Evolutionary conservation across 805 yeast species (phyloP).

Genomic region (Wickerhamiella cacticola): DNA sequence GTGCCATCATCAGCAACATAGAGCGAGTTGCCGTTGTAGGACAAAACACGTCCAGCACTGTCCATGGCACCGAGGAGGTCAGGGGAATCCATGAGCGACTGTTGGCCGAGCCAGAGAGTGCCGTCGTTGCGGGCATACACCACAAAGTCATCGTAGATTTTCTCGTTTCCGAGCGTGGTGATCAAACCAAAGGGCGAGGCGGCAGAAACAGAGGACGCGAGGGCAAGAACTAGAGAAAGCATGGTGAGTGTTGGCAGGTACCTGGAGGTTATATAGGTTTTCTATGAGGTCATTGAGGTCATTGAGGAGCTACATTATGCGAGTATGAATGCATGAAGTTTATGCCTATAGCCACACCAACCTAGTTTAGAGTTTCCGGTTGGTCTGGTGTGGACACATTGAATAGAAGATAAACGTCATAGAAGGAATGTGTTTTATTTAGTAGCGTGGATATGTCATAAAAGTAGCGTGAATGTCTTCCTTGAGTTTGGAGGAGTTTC

Average conservation of each 20-base stretch:
- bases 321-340: background rate
- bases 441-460: too few species aligned
- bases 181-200: conserved; percentile 15
- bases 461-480: too few species aligned
- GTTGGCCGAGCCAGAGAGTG: conserved; percentile 14
- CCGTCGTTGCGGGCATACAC: conserved; percentile 11
- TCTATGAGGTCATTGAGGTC: background rate
- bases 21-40: background rate
- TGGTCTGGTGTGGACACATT: too few species aligned
- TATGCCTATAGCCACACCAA: too few species aligned
- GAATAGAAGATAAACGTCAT: too few species aligned
- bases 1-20: conserved; percentile 3
- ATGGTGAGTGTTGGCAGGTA: background rate
- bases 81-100: background rate
- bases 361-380: too few species aligned
- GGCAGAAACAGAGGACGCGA: conserved; percentile 17
- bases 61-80: conserved; percentile 12
- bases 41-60: conserved; percentile 3
- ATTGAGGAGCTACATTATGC: background rate
- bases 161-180: conserved; percentile 3
- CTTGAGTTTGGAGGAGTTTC: too few species aligned
- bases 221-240: conserved; percentile 16
- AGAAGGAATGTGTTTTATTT: too few species aligned
- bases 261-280: too few species aligned
- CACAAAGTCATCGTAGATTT: conserved; percentile 7